These are phyloP conservation scores for Gracilariopsis chorda DNA, from an alignment of 23 red algal species.

Conservation along the genomic window DNA sequence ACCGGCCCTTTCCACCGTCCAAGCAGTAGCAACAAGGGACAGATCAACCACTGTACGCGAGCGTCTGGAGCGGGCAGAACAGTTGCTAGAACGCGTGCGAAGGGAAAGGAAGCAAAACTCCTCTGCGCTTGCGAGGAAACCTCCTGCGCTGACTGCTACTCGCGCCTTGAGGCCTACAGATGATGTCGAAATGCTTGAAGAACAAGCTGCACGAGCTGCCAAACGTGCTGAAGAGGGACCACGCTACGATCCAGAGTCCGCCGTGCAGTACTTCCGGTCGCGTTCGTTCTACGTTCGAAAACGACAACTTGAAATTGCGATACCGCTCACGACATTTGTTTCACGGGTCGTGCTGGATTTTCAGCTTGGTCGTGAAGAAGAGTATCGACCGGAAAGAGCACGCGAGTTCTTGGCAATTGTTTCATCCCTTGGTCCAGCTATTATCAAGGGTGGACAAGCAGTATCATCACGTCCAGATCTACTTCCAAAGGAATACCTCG, in stretches of 20 bases:
- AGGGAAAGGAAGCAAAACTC: neutral
- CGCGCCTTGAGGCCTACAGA: neutral
- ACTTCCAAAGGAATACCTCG: conserved; percentile 94
- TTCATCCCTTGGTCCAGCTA: conserved; percentile 88
- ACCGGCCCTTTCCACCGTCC: neutral
- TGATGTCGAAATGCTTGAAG: neutral
- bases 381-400: conserved; percentile 69
- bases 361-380: conserved; percentile 75
- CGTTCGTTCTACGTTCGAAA: conserved; percentile 68
- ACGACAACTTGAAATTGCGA: conserved; percentile 82
- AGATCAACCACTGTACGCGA: conserved; percentile 16
- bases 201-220: conserved; percentile 51
- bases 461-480: conserved; percentile 94
- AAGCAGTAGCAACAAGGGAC: neutral
- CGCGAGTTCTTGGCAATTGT: conserved; percentile 93
- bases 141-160: neutral
- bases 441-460: conserved; percentile 99
- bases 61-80: conserved; percentile 28
- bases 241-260: conserved; percentile 74
- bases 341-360: conserved; percentile 78
- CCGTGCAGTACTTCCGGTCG: conserved; percentile 49
- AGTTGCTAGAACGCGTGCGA: conserved; percentile 16
- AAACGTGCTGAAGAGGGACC: conserved; percentile 68
- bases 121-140: neutral
- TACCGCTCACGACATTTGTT: conserved; percentile 87